Base-by-base conservation (phyloP, 2,329 filamentous ascomycete genomes). In the Exophiala calicioides region DNA sequence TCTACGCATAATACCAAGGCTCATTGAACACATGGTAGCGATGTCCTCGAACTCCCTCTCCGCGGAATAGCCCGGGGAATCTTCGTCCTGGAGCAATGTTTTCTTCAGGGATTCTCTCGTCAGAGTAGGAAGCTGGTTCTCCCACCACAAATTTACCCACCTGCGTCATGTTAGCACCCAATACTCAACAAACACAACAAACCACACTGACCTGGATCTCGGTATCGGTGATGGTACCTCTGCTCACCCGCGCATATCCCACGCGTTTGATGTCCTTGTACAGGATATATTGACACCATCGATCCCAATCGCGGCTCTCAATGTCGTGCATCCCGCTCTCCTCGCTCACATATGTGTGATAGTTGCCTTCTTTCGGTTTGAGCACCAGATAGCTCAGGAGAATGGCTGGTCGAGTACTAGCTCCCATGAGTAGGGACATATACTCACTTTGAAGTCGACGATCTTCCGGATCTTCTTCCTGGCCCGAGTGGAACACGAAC, bases 251-350 rank as follows among this genome's bases (percentile, higher is more conserved):
- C 3, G 93, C 93, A 65, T 98, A 98, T 1, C 89, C 91, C 0
- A 86, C 85, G 52, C 91, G 80, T 68, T 84, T 85, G 53, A 98
- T 71, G 9, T 84, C 84, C 75, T 96, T 96, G 77, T 89, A 98
- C 19, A 98, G 73, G 57, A 98, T 96, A 68, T 98, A 98, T 73
- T 98, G 91, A 73, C 93, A 98, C 93, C 93, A 98, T 44, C 93
- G 78, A 67, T 98, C 93, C 90, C 90, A 95, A 66, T 98, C 93
- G 3, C 77, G 84, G 0, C 84, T 80, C 62, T 98, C 93, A 38
- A 98, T 93, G 62, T 98, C 93, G 62, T 88, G 84, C 93, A 98
- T 98, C 7, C 90, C 88, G 48, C 87, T 95, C 47, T 74, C 74
- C 42, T 89, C 79, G 46, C 88, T 88, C 18, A 97, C 93, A 60